Evolutionary conservation across 2,329 filamentous ascomycete species (phyloP), one percentile per base, ranked within the genome.

Genomic region (Proliferodiscus dingleyae): DNA sequence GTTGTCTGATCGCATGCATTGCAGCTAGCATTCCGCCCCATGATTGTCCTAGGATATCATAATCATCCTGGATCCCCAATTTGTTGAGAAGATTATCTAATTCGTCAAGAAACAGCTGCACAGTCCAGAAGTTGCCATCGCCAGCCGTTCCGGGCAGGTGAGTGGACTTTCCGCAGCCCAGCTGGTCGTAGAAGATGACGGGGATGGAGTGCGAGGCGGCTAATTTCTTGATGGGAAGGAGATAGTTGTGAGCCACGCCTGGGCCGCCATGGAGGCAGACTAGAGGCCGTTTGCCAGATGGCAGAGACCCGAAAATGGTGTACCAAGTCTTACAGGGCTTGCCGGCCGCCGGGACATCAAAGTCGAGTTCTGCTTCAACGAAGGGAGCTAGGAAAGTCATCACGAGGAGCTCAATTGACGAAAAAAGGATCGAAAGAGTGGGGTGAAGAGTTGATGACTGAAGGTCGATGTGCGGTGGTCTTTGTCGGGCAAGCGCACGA

Each of bases 161-260:
- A 0, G 74, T 78, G 2, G 68, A 73, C 4, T 54, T 53, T 2
- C 72, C 75, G 50, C 67, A 70, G 18, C 75, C 75, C 40, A 78
- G 65, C 46, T 78, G 75, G 53, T 79, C 75, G 58, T 78, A 78
- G 55, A 77, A 68, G 26, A 78, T 57, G 1, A 78, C 58, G 0
- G 75, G 71, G 3, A 68, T 65, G 24, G 55, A 56, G 50, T 29
- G 15, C 0, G 41, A 34, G 1, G 24, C 11, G 11, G 24, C 24
- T 6, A 32, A 5, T 7, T 5, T n/a, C 15, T 10, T 15, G 29
- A 32, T 13, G n/a, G 29, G n/a, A 7, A 32, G 29, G 5, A 32
- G 6, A n/a, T 32, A 32, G 8, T 32, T 32, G n/a, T 32, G 29
- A 10, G 9, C 29, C 5, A 15, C 29, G 5, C 29, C 29, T 9